phyloP scores from a whole-genome alignment of 2,329 filamentous ascomycete genomes.

The Penicillium sp. region DNA sequence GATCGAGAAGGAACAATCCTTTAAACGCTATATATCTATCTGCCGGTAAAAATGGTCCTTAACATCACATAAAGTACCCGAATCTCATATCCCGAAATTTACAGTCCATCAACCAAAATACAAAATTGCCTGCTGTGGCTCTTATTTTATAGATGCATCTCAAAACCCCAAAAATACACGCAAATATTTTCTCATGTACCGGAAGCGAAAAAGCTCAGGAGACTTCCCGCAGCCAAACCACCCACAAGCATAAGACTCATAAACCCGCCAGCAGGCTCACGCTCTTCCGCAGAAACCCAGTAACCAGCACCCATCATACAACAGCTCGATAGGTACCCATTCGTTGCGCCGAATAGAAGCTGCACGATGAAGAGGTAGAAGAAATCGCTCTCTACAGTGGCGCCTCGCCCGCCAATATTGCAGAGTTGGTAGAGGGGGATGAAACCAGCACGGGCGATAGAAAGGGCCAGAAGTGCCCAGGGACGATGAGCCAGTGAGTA shows the following conservation, averaged over 20 bases:
- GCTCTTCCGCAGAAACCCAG: conserved; percentile 81
- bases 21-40: neutral
- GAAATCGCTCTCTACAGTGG: conserved; percentile 75
- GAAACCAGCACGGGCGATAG: conserved; percentile 70
- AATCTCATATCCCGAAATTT: neutral
- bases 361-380: conserved; percentile 90
- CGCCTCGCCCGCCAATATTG: conserved; percentile 80
- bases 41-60: neutral
- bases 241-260: conserved; percentile 91
- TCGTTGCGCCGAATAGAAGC: conserved; percentile 79
- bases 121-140: neutral
- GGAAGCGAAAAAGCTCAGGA: conserved; percentile 80
- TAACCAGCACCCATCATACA: conserved; percentile 90
- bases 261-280: conserved; percentile 88
- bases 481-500: conserved; percentile 67
- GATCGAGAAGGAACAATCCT: neutral
- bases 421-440: conserved; percentile 88
- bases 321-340: conserved; percentile 83
- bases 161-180: neutral
- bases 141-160: neutral
- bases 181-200: conserved; percentile 24
- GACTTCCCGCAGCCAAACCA: conserved; percentile 81
- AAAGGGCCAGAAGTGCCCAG: conserved; percentile 67
- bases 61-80: neutral
- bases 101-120: neutral